Conservation (phyloP, 2,329 filamentous ascomycete species). For the Nemania serpens region DNA sequence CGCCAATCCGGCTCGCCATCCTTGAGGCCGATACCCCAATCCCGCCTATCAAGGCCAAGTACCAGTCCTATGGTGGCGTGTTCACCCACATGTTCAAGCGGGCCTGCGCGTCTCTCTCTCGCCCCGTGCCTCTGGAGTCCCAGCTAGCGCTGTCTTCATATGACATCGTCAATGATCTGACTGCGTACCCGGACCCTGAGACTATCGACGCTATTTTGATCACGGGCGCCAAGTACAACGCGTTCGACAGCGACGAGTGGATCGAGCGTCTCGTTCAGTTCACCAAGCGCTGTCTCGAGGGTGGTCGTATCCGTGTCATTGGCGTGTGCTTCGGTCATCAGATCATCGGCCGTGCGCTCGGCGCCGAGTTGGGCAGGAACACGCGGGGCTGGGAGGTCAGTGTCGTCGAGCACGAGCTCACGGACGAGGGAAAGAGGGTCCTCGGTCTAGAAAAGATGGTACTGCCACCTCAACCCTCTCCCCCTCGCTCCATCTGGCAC, state of each 20-base stretch:
- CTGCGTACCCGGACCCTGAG: conserved; percentile 73
- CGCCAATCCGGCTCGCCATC: conserved; percentile 77
- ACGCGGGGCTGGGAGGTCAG: conserved; percentile 80
- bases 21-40: conserved; percentile 86
- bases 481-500: background rate
- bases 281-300: conserved; percentile 60
- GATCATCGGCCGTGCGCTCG: conserved; percentile 76
- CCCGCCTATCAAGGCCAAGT: conserved; percentile 64
- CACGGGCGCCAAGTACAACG: conserved; percentile 74
- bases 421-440: conserved; percentile 69
- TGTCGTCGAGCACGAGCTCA: conserved; percentile 71
- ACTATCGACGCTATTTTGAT: conserved; percentile 82
- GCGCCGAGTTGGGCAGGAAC: conserved; percentile 67
- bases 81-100: conserved; percentile 64
- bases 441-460: conserved; percentile 69
- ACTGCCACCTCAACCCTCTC: conserved; percentile 26
- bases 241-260: conserved; percentile 77
- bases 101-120: conserved; percentile 54
- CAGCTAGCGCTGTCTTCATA: conserved; percentile 65
- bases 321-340: conserved; percentile 90
- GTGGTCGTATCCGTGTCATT: conserved; percentile 69
- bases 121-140: conserved; percentile 47
- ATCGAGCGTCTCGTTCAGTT: conserved; percentile 75
- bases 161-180: conserved; percentile 69
- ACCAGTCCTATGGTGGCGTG: conserved; percentile 73